These are phyloP conservation scores for Globisporangium carolinianum DNA, from an alignment of 352 stramenopile genomes.

Conservation along the genomic window DNA sequence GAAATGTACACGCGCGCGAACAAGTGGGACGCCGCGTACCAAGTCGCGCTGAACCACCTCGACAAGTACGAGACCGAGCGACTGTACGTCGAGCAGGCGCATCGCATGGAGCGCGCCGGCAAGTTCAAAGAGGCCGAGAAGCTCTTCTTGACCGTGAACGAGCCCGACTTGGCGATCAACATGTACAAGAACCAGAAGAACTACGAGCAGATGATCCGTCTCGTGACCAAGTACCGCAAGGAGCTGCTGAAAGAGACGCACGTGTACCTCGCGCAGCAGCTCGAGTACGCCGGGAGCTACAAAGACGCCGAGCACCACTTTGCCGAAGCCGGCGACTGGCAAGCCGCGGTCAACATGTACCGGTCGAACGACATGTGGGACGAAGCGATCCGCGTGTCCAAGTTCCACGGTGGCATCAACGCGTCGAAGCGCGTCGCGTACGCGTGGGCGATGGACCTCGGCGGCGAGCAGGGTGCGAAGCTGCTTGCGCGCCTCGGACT, in stretches of 20 bases:
- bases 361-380: slow-evolving; percentile 93
- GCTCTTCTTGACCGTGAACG: slow-evolving; percentile 90
- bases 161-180: slow-evolving; percentile 91
- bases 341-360: slow-evolving; percentile 93
- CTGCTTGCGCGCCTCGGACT: slow-evolving; percentile 88
- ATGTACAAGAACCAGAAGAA: slow-evolving; percentile 97
- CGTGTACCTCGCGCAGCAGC: slow-evolving; percentile 88
- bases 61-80: slow-evolving; percentile 89
- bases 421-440: slow-evolving; percentile 92
- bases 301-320: slow-evolving; percentile 94
- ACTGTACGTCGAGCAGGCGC: slow-evolving; percentile 91
- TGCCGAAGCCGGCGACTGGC: slow-evolving; percentile 86
- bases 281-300: slow-evolving; percentile 91
- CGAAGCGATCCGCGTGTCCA: slow-evolving; percentile 92
- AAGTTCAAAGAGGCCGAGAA: slow-evolving; percentile 93
- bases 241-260: slow-evolving; percentile 93
- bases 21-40: slow-evolving; percentile 91
- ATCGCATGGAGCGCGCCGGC: slow-evolving; percentile 85
- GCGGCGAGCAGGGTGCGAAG: slow-evolving; percentile 87
- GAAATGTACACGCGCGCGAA: slow-evolving; percentile 93
- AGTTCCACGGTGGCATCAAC: slow-evolving; percentile 88
- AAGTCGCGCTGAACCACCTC: slow-evolving; percentile 89
- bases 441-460: slow-evolving; percentile 89
- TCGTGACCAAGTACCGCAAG: slow-evolving; percentile 91
- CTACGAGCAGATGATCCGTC: slow-evolving; percentile 93